Conservation (phyloP, 139 green algal genomes). For the Chlamydomonas sp. region DNA sequence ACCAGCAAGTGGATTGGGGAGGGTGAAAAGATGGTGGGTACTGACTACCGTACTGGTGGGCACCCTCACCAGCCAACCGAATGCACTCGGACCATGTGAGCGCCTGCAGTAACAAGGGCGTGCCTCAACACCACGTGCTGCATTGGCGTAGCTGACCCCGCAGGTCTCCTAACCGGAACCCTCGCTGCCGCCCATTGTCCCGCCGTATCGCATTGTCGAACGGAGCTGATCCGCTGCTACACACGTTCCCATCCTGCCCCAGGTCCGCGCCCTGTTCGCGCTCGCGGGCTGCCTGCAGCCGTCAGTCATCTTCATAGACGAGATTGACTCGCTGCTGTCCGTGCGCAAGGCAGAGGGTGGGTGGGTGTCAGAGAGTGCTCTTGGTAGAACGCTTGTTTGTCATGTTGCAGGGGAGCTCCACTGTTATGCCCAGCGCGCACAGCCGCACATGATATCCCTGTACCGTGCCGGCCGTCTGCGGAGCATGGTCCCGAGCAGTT, state of each 20-base stretch:
- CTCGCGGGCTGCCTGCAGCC: slow-evolving; percentile 88
- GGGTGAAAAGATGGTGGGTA: slow-evolving; percentile 94
- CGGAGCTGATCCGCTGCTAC: background rate
- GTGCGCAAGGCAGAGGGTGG: slow-evolving; percentile 88
- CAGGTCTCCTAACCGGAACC: background rate
- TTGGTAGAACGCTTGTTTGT: too few relatives aligned
- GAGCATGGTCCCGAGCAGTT: too few relatives aligned
- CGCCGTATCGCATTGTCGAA: too few relatives aligned
- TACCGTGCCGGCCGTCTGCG: too few relatives aligned
- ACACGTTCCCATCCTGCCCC: background rate
- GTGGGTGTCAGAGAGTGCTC: background rate
- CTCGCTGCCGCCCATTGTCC: too few relatives aligned
- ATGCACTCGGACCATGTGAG: background rate
- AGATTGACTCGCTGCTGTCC: slow-evolving; percentile 97
- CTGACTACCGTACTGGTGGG: too few relatives aligned
- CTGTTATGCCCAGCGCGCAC: too few relatives aligned
- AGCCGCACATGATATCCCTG: too few relatives aligned
- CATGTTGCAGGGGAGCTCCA: too few relatives aligned
- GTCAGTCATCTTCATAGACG: slow-evolving; percentile 99
- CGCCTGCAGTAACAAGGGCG: background rate
- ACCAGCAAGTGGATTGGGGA: slow-evolving; percentile 99
- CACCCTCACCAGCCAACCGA: too few relatives aligned
- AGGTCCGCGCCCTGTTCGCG: slow-evolving; percentile 90
- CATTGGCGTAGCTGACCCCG: background rate
- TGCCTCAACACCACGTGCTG: background rate